Base-by-base conservation (phyloP, 345 rosid species). In the Laguncularia racemosa region DNA sequence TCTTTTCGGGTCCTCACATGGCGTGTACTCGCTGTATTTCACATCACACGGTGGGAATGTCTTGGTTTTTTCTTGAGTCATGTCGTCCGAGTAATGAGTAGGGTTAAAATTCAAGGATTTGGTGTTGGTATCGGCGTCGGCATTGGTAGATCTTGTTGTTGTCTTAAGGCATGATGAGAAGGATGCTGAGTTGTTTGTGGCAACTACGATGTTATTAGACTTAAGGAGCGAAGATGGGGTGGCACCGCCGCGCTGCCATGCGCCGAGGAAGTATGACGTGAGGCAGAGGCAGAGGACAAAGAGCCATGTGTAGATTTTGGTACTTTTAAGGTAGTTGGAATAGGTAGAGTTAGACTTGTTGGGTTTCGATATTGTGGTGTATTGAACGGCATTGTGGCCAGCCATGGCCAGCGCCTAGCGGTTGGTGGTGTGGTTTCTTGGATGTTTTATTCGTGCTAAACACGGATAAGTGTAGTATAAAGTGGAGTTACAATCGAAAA, bases 1-100 rank as follows among this genome's bases (percentile, higher is more conserved):
- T 49, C 82, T 62, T 16, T 60, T 54, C 5, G 21, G 48, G 46
- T 73, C 78, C 78, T 77, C 82, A 17, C 82, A 77, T 9, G 82
- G 82, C 14, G 82, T 77, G 76, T 77, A 66, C 59, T 77, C 82
- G 57, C 76, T 70, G 64, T 61, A 62, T 53, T 53, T 68, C 44
- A n/a, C 59, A 57, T 20, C 60, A 63, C 82, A 77, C 2, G 82
- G 46, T 3, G 73, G 73, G 69, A 46, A 77, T 19, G 49, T 17
- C 56, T 51, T 59, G 26, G 47, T 57, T 26, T 50, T 4, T 65
- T 6, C 16, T 0, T 67, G 45, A 46, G 57, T 52, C 19, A 46
- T 7, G 20, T 23, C 57, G 46, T 52, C 45, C 13, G 14, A 55
- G 20, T 33, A 13, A 15, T 12, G 63, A n/a, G 8, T 57, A 28